Evolutionary conservation across 179 eudicot genomes (phyloP).

Genomic region (Spinacia oleracea): DNA sequence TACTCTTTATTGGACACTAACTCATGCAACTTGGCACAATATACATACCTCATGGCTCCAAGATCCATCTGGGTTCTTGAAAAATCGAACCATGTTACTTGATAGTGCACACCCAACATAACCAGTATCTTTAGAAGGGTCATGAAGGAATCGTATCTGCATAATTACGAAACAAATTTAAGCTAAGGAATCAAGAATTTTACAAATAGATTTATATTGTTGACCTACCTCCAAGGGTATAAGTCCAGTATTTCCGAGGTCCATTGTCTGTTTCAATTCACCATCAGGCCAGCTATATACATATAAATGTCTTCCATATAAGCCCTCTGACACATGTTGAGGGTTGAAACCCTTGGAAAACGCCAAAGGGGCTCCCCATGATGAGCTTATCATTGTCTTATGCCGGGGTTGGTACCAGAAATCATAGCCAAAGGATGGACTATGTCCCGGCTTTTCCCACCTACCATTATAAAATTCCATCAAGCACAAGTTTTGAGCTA

Average conservation of each 20-base stretch:
- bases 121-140: conserved; percentile 84
- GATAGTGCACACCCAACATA: conserved; percentile 95
- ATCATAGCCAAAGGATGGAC: conserved; percentile 90
- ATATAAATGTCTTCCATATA: conserved; percentile 84
- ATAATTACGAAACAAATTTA: neutral
- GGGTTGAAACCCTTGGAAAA: conserved; percentile 88
- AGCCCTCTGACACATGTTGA: conserved; percentile 83
- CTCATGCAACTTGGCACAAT: neutral
- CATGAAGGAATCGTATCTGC: conserved; percentile 93
- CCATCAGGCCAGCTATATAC: conserved; percentile 98
- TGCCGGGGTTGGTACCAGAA: conserved; percentile 98
- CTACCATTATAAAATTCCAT: conserved; percentile 34
- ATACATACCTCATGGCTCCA: conserved; percentile 85
- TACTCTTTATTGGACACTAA: neutral
- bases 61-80: conserved; percentile 66
- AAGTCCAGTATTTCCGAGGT: conserved; percentile 82
- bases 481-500: neutral
- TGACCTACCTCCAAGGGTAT: conserved; percentile 78
- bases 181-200: conserved; percentile 8
- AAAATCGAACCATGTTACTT: conserved; percentile 94
- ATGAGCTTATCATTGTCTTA: conserved; percentile 91
- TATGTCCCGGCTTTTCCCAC: conserved; percentile 98
- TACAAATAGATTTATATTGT: neutral
- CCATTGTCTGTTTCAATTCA: conserved; percentile 85
- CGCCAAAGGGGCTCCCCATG: conserved; percentile 97